Evolutionary conservation across 257 asterid species (phyloP).

Genomic region (Rhazya stricta): DNA sequence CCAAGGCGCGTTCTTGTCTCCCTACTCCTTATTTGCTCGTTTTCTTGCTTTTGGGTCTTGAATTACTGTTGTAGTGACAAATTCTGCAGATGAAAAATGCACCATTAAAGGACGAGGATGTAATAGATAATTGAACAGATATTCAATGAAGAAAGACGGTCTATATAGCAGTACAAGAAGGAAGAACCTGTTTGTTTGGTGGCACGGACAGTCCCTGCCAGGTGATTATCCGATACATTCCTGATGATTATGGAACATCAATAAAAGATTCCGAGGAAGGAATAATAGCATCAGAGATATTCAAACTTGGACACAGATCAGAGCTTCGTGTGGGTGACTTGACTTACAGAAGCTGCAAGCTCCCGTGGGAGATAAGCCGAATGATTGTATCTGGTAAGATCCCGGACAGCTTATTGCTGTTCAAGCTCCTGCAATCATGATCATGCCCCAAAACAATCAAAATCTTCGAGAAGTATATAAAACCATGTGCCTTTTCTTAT

Average conservation of each 20-base stretch:
- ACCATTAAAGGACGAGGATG: too few relatives aligned
- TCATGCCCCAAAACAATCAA: neutral
- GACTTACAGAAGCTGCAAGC: conserved; percentile 51
- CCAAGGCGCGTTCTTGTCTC: neutral
- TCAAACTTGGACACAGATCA: too few relatives aligned
- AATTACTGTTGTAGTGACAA: conserved; percentile 1
- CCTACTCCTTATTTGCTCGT: neutral
- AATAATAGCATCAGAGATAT: neutral
- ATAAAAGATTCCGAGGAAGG: neutral
- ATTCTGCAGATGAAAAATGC: neutral
- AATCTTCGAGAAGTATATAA: neutral
- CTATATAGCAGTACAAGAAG: neutral
- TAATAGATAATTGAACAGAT: too few relatives aligned
- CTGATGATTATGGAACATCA: neutral
- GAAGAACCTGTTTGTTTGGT: conserved; percentile 7
- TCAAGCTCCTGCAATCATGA: conserved; percentile 39
- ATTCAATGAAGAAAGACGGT: neutral
- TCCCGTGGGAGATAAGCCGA: conserved; percentile 16
- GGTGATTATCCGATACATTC: conserved; percentile 16
- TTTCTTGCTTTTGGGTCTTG: neutral
- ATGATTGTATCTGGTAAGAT: conserved; percentile 40
- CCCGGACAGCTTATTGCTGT: conserved; percentile 50
- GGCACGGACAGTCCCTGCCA: conserved; percentile 9
- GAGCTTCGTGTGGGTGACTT: neutral
- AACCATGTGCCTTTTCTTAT: neutral